Percentiles rank a stretch among this genome's conserved stretches.
Conservation (phyloP, 73 alveolate species). For the Paramecium biaurelia region DNA sequence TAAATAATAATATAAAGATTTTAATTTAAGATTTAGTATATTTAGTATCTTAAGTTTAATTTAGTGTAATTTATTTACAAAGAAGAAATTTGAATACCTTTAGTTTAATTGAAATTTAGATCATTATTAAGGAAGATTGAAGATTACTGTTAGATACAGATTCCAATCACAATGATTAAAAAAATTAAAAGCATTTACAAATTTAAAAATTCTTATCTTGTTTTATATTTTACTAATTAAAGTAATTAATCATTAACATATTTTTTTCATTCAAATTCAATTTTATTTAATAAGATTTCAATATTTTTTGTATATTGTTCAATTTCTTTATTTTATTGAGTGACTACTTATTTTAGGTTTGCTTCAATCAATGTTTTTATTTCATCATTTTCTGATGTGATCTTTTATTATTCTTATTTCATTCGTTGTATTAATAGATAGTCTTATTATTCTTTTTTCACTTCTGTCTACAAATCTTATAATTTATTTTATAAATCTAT, state of each 20-base stretch:
- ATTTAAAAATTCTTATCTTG: not conserved
- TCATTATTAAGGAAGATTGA: no score
- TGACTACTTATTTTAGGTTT: not conserved
- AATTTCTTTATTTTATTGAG: not conserved
- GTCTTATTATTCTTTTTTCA: not conserved
- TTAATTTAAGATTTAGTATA: no score
- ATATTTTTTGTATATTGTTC: not conserved
- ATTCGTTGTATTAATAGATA: not conserved
- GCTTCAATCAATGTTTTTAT: not conserved
- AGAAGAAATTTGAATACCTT: not conserved
- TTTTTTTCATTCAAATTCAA: not conserved
- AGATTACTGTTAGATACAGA: no score
- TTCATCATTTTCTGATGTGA: not conserved
- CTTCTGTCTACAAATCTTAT: not conserved
- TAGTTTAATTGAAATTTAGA: no score
- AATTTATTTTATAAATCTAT: conserved; percentile 4
- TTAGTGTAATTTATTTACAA: no score
- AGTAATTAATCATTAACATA: not conserved
- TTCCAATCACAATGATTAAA: no score
- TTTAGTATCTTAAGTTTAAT: not conserved
- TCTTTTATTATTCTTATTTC: not conserved
- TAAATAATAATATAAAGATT: not conserved
- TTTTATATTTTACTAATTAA: not conserved
- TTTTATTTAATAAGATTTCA: not conserved
- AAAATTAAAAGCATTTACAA: no score